Evolutionary conservation across 371 early-diverging fungal genomes (phyloP), one percentile per base, ranked within the genome.

Genomic region (Nematocida sp.): DNA sequence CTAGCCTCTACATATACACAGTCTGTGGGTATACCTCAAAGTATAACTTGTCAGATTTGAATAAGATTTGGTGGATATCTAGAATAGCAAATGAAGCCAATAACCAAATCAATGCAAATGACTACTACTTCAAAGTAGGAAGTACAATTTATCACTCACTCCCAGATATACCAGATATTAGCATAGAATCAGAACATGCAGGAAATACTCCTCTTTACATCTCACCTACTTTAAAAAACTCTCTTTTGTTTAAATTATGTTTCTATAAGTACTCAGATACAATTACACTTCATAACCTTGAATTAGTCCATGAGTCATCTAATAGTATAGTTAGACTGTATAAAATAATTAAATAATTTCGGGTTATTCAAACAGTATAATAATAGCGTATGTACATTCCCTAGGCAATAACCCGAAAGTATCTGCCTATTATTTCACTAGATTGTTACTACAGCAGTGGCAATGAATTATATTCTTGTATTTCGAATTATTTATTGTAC

Each of bases 241-340:
- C 80, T 62, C 62, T 78, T 52, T 52, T 78, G 5, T 78, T 69
- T 70, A 67, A 78, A 42, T 56, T 60, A 20, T 20, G 61, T 3
- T 78, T 46, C 27, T 66, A 46, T 55, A 7, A 33, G 20, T 44
- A 78, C 60, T 13, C 18, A 25, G 20, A 25, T 27, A 20, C n/a
- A 18, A 58, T 78, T 23, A 42, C 7, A 18, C 57, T 78, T 15
- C 9, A 9, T 33, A 67, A 67, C 44, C 27, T 62, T n/a, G 15
- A 67, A 25, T 71, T 78, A 45, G 44, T 71, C 5, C 58, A 56
- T 50, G 42, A 78, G 58, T 61, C 80, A 47, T 25, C 40, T 13
- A 70, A 78, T 42, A 6, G 55, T 4, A 60, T 78, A 45, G 80
- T 78, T 3, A 27, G 80, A 23, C 39, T 78, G 18, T 67, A 50